phyloP scores from a whole-genome alignment of 2,329 filamentous ascomycete genomes.

The Exophiala sp. region DNA sequence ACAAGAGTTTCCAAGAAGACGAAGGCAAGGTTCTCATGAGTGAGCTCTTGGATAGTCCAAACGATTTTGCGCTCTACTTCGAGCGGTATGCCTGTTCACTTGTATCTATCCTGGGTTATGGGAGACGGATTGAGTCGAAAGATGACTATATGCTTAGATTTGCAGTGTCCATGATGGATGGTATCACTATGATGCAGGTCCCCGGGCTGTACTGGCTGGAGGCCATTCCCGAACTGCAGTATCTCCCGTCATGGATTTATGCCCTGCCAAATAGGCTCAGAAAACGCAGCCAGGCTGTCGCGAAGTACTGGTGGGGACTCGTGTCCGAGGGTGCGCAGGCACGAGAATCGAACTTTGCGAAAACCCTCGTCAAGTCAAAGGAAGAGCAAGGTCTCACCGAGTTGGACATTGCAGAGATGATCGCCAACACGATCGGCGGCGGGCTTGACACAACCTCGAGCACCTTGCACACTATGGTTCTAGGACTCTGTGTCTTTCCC shows the following conservation, averaged over 20 bases:
- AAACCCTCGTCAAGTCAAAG: constrained; percentile 48
- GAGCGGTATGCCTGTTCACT: constrained; percentile 42
- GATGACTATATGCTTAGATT: constrained; percentile 48
- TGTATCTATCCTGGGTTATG: constrained; percentile 41
- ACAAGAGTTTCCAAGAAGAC: constrained; percentile 54
- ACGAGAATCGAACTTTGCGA: constrained; percentile 38
- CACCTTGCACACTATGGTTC: constrained; percentile 31
- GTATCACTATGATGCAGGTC: constrained; percentile 19
- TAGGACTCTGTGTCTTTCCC: constrained; percentile 39
- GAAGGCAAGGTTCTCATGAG: constrained; percentile 54
- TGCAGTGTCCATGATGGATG: constrained; percentile 20
- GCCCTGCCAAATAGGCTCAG: constrained; percentile 9
- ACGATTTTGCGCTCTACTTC: constrained; percentile 38
- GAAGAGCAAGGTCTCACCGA: constrained; percentile 45
- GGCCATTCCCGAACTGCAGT: constrained; percentile 37
- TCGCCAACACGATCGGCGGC: constrained; percentile 41
- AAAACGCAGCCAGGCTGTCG: constrained; percentile 41
- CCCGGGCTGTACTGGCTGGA: constrained; percentile 21
- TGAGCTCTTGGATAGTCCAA: constrained; percentile 34
- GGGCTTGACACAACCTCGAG: constrained; percentile 32
- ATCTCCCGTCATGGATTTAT: constrained; percentile 40
- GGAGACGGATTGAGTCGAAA: constrained; percentile 38
- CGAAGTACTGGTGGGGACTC: constrained; percentile 52
- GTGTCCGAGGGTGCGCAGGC: constrained; percentile 49
- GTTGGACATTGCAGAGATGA: constrained; percentile 46